Evolutionary conservation across 2,329 filamentous ascomycete species (phyloP).

Genomic region (Chaetothyriales sp.): DNA sequence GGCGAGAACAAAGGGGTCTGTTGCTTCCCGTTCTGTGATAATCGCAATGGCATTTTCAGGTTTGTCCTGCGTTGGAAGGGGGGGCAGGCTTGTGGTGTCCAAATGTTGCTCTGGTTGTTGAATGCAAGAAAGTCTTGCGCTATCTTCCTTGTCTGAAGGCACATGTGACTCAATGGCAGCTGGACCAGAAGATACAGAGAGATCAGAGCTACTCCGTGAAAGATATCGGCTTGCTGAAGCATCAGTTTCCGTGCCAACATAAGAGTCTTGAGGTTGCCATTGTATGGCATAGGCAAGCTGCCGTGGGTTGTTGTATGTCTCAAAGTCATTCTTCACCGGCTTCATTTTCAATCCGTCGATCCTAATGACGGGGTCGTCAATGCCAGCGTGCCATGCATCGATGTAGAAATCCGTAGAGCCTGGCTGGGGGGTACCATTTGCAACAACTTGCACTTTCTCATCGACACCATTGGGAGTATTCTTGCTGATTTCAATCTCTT

Average conservation of each 20-base stretch:
- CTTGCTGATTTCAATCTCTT: neutral
- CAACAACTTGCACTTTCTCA: neutral
- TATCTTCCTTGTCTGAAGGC: neutral
- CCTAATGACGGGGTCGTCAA: neutral
- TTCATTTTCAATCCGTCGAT: neutral
- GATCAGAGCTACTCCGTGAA: neutral
- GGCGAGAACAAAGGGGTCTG: neutral
- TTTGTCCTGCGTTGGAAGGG: slow-evolving; percentile 4
- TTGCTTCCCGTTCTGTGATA: neutral
- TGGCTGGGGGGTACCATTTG: neutral
- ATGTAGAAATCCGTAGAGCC: neutral
- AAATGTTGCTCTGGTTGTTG: neutral
- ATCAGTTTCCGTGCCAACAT: neutral
- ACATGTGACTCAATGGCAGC: neutral
- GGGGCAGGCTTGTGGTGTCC: neutral
- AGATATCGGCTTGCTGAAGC: neutral
- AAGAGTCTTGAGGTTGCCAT: neutral
- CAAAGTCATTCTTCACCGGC: neutral
- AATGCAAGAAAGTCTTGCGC: neutral
- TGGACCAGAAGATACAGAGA: neutral
- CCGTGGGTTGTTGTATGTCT: neutral
- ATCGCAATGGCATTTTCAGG: neutral
- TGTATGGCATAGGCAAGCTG: neutral
- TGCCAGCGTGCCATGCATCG: neutral
- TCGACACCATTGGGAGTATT: neutral